Conservation (phyloP, 257 asterid genomes). For the Fraxinus americana region DNA sequence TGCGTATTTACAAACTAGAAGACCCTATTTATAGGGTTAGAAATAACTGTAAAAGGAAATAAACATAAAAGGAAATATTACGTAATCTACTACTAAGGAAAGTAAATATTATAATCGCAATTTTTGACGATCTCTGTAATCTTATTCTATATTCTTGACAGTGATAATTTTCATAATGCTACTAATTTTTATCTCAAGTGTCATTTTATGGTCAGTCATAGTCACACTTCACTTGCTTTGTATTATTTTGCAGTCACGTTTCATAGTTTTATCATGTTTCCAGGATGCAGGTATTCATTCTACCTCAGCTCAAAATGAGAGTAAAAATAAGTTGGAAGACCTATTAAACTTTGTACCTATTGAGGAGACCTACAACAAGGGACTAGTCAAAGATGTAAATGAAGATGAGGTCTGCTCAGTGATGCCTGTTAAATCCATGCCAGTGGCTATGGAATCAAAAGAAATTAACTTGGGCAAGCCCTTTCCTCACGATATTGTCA, state of each 20-base stretch:
- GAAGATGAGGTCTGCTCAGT: conserved; percentile 44
- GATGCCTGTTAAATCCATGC: conserved; percentile 44
- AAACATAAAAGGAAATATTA: too few relatives aligned
- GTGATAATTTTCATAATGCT: conserved; percentile 3
- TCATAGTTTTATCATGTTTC: conserved; percentile 28
- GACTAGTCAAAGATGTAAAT: conserved; percentile 40
- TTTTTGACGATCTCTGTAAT: too few relatives aligned
- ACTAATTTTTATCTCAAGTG: conserved; percentile 17
- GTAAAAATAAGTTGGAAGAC: conserved; percentile 53
- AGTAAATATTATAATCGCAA: too few relatives aligned
- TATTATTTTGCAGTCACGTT: conserved; percentile 18
- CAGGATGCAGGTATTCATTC: conserved; percentile 52
- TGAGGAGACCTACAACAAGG: conserved; percentile 42
- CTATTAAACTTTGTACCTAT: conserved; percentile 52
- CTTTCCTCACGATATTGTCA: conserved; percentile 43
- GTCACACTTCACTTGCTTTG: conserved; percentile 18
- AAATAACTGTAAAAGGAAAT: too few relatives aligned
- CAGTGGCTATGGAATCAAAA: conserved; percentile 48
- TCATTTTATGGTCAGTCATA: conserved; percentile 19
- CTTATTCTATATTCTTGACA: too few relatives aligned
- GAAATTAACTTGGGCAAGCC: conserved; percentile 44
- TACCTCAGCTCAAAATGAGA: conserved; percentile 35
- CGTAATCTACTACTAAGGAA: too few relatives aligned
- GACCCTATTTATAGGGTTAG: too few relatives aligned
- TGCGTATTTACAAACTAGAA: too few relatives aligned